Conservation (phyloP, 2,329 filamentous ascomycete species). For the Rhynchosporium secalis region DNA sequence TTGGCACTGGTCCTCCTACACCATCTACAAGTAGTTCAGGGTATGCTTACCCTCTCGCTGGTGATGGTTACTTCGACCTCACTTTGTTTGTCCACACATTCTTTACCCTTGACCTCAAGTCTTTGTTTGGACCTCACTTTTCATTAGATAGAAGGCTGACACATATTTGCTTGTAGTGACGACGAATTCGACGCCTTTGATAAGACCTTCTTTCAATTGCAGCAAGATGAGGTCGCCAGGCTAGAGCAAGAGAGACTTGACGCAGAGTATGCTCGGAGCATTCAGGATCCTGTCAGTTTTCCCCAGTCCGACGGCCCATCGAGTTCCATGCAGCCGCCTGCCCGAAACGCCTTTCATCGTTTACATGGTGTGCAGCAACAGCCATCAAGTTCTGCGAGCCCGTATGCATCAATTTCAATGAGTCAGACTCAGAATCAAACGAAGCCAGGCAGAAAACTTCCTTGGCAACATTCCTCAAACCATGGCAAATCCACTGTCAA, state of each 20-base stretch:
- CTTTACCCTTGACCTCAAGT: slow-evolving; percentile 6
- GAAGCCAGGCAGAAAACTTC: slow-evolving; percentile 19
- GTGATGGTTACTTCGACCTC: slow-evolving; percentile 32
- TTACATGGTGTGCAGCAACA: slow-evolving; percentile 31
- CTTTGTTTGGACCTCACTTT: not conserved
- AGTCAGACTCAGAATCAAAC: slow-evolving; percentile 9
- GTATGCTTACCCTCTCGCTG: slow-evolving; percentile 33
- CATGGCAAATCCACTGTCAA: slow-evolving; percentile 13
- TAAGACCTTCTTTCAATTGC: slow-evolving; percentile 19
- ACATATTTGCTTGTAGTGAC: slow-evolving; percentile 29
- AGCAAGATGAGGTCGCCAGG: slow-evolving; percentile 43
- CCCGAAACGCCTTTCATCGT: slow-evolving; percentile 35
- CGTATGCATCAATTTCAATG: not conserved
- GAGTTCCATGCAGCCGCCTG: slow-evolving; percentile 12
- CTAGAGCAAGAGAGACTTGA: slow-evolving; percentile 42
- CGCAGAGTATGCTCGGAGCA: slow-evolving; percentile 37
- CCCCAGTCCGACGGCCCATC: slow-evolving; percentile 4
- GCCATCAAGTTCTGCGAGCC: slow-evolving; percentile 16
- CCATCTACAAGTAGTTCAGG: slow-evolving; percentile 33
- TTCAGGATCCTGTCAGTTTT: slow-evolving; percentile 28
- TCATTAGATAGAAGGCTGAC: not conserved
- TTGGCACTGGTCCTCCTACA: slow-evolving; percentile 28
- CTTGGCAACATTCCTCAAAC: slow-evolving; percentile 4
- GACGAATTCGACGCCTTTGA: slow-evolving; percentile 32
- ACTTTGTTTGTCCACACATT: slow-evolving; percentile 30